phyloP scores from a whole-genome alignment of 2,329 filamentous ascomycete species.

The Alternaria triticina region DNA sequence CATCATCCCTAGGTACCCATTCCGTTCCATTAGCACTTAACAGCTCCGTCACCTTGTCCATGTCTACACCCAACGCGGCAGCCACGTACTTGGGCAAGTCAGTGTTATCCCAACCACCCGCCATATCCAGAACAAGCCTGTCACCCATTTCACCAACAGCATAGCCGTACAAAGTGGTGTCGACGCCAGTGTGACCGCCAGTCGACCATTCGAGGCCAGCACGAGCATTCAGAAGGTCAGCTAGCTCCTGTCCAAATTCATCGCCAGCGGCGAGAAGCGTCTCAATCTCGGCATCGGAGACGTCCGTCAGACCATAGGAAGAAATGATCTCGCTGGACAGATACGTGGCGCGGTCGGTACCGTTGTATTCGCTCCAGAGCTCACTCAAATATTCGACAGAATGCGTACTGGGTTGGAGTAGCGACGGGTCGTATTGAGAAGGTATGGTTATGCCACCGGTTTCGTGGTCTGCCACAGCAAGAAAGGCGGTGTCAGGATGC shows the following conservation, averaged over 20 bases:
- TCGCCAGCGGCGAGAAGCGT: slow-evolving; percentile 30
- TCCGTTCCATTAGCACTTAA: slow-evolving; percentile 18
- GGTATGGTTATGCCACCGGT: slow-evolving; percentile 50
- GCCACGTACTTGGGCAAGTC: slow-evolving; percentile 29
- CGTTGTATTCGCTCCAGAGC: slow-evolving; percentile 38
- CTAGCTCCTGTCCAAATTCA: slow-evolving; percentile 36
- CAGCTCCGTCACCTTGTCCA: slow-evolving; percentile 27
- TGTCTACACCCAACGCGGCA: slow-evolving; percentile 21
- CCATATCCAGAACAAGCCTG: slow-evolving; percentile 26
- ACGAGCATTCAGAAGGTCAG: slow-evolving; percentile 26
- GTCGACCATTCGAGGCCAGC: slow-evolving; percentile 48
- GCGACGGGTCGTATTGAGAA: slow-evolving; percentile 44
- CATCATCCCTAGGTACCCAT: slow-evolving; percentile 15
- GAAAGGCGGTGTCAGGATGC: slow-evolving; percentile 48
- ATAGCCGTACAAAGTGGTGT: slow-evolving; percentile 49
- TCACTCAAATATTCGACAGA: slow-evolving; percentile 41
- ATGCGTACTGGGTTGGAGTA: slow-evolving; percentile 37
- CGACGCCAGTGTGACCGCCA: slow-evolving; percentile 47
- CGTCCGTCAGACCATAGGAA: slow-evolving; percentile 36
- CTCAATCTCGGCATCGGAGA: slow-evolving; percentile 35
- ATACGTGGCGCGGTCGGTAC: slow-evolving; percentile 40
- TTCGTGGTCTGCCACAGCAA: slow-evolving; percentile 53
- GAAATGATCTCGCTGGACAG: slow-evolving; percentile 31
- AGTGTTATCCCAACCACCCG: slow-evolving; percentile 33
- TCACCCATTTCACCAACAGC: slow-evolving; percentile 25